Evolutionary conservation across 148 eudicot species (phyloP), one percentile per base, ranked within the genome.

Genomic region (Suaeda aralocaspica): DNA sequence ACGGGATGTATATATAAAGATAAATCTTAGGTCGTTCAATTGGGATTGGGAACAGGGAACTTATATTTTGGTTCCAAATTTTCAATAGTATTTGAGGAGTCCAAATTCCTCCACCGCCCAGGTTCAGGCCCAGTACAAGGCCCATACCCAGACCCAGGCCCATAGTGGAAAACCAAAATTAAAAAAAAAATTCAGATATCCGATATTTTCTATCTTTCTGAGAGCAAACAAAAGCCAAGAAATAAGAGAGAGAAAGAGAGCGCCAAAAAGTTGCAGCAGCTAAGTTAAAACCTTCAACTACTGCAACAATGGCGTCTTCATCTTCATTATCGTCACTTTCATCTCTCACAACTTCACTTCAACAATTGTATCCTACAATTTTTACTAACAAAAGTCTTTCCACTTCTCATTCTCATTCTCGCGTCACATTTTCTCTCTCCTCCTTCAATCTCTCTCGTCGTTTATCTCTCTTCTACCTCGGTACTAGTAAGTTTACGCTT

Each of bases 381-480:
- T 21, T 36, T 26, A 4, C 49, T 5, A 21, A 19, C 68, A 0
- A 25, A 24, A 41, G 22, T 5, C 6, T 12, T 14, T 21, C 24
- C 5, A 51, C 44, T 49, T 24, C 59, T 12, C 69, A 41, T 49
- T 24, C 59, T 12, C 69, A 24, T 16, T 61, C 63, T 49, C 65
- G 69, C n/a, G 51, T 31, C 19, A 13, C 65, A 59, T 41, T 66
- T 68, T 64, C 68, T 63, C 72, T 76, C 68, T 67, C 84, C 64
- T 71, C 69, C 31, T 55, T 74, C 57, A 31, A 72, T 64, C 74
- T 83, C 62, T 77, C 89, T 51, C 84, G 87, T 19, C 84, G 91
- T 59, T 75, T 84, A 60, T 80, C 86, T 46, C 88, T 87, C 68
- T 57, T 84, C 66, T 78, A 76, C 19, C 80, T 84, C 48, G 77